phyloP scores from a whole-genome alignment of 257 asterid species.

The Lycium barbarum region DNA sequence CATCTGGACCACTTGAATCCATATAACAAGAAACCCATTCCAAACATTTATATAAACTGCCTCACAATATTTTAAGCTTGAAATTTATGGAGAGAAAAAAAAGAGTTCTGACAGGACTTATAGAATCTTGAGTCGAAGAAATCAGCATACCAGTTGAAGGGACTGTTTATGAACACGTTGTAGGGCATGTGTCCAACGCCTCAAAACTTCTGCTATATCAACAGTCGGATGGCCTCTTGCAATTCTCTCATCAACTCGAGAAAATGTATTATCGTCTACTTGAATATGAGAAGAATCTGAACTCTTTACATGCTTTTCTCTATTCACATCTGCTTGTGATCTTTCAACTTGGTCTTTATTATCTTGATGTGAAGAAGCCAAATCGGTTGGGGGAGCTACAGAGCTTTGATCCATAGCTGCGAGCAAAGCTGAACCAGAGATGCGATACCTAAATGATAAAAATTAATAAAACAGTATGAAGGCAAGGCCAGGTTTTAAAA shows the following conservation, averaged over 20 bases:
- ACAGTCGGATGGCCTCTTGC: conserved; percentile 89
- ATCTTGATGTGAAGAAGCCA: conserved; percentile 55
- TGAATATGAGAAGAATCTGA: conserved; percentile 44
- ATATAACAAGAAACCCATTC: background rate
- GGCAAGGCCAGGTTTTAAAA: background rate
- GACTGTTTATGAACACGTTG: conserved; percentile 98
- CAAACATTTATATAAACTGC: conserved; percentile 4
- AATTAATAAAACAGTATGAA: conserved; percentile 15
- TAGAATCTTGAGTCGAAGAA: conserved; percentile 25
- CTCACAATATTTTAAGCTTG: conserved; percentile 8
- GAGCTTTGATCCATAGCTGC: conserved; percentile 98
- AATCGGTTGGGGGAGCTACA: conserved; percentile 55
- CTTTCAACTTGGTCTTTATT: conserved; percentile 60
- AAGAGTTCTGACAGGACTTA: background rate
- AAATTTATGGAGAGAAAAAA: conserved; percentile 8
- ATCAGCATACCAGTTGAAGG: conserved; percentile 74
- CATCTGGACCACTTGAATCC: conserved; percentile 26
- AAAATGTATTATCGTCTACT: conserved; percentile 61
- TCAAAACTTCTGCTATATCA: conserved; percentile 92
- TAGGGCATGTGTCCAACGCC: conserved; percentile 99
- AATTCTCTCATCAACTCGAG: conserved; percentile 76
- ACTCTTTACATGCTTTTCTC: conserved; percentile 43
- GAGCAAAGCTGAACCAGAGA: conserved; percentile 91
- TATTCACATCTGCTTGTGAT: conserved; percentile 50
- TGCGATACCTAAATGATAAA: conserved; percentile 81